A percentile compares a stretch with the other conserved stretches of the same genome.
Conservation (phyloP, 2,329 filamentous ascomycete genomes). For the Intubia oerlemansii region DNA sequence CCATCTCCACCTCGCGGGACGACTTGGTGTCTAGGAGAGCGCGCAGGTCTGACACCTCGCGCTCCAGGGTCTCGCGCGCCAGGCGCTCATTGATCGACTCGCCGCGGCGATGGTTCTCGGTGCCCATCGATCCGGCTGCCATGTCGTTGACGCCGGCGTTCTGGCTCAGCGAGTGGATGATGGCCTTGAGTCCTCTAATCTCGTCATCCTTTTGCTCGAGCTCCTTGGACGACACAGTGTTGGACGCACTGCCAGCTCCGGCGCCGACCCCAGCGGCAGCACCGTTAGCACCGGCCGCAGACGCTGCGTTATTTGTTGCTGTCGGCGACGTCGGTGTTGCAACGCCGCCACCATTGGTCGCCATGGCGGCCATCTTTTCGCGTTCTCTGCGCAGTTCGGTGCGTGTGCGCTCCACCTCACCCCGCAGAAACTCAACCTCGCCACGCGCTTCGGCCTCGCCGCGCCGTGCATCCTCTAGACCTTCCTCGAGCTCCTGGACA, state of each 20-base stretch:
- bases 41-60: slow-evolving; percentile 61
- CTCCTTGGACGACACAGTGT: slow-evolving; percentile 30
- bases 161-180: slow-evolving; percentile 85
- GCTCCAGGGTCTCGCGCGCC: slow-evolving; percentile 49
- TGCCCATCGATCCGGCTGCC: slow-evolving; percentile 9
- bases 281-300: neutral
- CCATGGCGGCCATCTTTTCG: slow-evolving; percentile 61
- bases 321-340: too few species aligned
- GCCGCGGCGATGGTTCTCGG: slow-evolving; percentile 22
- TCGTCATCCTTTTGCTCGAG: slow-evolving; percentile 92
- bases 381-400: slow-evolving; percentile 74
- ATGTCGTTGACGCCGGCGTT: slow-evolving; percentile 28
- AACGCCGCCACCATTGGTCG: slow-evolving; percentile 18
- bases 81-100: slow-evolving; percentile 33
- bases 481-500: slow-evolving; percentile 91
- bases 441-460: slow-evolving; percentile 90
- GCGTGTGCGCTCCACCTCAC: slow-evolving; percentile 80
- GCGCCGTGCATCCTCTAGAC: slow-evolving; percentile 78
- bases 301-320: neutral
- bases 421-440: slow-evolving; percentile 85
- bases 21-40: slow-evolving; percentile 50
- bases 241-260: slow-evolving; percentile 3
- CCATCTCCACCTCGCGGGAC: slow-evolving; percentile 61
- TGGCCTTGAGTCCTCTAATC: slow-evolving; percentile 88
- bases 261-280: slow-evolving; percentile 23